Conservation (phyloP, 2,329 filamentous ascomycete genomes). For the Periconia macrospinosa region DNA sequence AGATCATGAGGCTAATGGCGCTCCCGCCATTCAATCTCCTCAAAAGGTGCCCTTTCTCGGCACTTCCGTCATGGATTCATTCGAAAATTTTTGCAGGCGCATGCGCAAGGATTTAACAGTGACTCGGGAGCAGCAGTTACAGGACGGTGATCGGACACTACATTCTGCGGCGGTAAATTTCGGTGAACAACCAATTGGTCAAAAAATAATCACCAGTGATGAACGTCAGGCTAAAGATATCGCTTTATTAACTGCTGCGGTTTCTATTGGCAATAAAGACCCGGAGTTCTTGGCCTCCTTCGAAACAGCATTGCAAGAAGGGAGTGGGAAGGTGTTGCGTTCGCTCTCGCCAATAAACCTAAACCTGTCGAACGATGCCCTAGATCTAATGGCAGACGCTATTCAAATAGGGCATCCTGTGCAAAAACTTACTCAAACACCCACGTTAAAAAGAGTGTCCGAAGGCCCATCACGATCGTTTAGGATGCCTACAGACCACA, state of each 20-base stretch:
- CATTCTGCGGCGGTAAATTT: neutral
- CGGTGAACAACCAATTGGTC: neutral
- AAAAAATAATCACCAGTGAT: neutral
- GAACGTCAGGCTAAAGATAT: neutral
- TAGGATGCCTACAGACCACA: neutral
- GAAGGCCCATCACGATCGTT: neutral
- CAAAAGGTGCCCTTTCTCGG: neutral
- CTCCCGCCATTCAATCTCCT: neutral
- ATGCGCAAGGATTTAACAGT: neutral
- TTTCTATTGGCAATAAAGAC: neutral
- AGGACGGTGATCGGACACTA: neutral
- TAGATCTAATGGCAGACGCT: neutral
- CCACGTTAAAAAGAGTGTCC: neutral
- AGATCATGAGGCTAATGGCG: neutral
- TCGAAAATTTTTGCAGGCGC: neutral
- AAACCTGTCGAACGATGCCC: neutral
- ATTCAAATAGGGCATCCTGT: neutral
- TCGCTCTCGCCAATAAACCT: neutral
- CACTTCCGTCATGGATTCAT: neutral
- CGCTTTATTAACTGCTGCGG: neutral
- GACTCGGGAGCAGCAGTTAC: neutral
- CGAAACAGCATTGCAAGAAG: neutral
- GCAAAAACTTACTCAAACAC: neutral
- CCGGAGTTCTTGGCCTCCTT: slow-evolving; percentile 1
- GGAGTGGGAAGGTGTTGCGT: neutral